Conservation (phyloP, 1,284 basidiomycete species). For the Moesziomyces sp. region DNA sequence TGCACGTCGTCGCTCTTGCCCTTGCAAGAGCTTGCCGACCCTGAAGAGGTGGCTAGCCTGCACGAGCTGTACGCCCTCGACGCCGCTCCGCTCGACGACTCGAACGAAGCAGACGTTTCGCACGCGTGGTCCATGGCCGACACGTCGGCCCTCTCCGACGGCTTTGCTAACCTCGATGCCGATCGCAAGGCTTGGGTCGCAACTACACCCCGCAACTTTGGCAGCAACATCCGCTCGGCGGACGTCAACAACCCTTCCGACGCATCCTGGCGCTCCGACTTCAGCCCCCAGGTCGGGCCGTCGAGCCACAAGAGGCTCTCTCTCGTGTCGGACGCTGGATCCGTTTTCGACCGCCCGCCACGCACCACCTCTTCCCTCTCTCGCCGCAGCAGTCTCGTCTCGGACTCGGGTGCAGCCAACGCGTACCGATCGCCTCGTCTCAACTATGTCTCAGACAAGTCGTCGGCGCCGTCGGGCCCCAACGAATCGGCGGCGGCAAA, state of each 20-base stretch:
- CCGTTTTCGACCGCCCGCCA: constrained; percentile 24
- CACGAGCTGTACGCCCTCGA: constrained; percentile 56
- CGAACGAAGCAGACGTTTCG: constrained; percentile 22
- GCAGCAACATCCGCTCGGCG: constrained; percentile 29
- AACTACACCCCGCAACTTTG: constrained; percentile 48
- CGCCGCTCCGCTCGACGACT: constrained; percentile 9
- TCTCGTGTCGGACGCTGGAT: constrained; percentile 45
- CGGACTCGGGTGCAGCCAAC: constrained; percentile 24
- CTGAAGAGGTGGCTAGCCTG: constrained; percentile 51
- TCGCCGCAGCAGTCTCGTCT: constrained; percentile 39
- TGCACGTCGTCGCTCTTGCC: constrained; percentile 20
- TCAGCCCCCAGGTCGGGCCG: constrained; percentile 20
- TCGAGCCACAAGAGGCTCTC: constrained; percentile 38
- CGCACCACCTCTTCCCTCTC: constrained; percentile 33
- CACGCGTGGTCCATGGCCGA: constrained; percentile 27
- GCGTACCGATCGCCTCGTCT: constrained; percentile 42
- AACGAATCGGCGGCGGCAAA: constrained; percentile 55
- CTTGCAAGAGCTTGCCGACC: constrained; percentile 39
- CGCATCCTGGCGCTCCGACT: constrained; percentile 4
- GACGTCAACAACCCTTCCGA: constrained; percentile 6
- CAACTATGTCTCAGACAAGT: constrained; percentile 40
- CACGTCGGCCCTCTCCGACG: constrained; percentile 18
- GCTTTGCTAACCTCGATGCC: constrained; percentile 22
- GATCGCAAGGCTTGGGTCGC: constrained; percentile 29
- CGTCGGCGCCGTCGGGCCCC: constrained; percentile 24